Percentiles rank a stretch among this genome's conserved stretches.
phyloP scores from a whole-genome alignment of 371 early-diverging fungal genomes.

The Apophysomyces variabilis region DNA sequence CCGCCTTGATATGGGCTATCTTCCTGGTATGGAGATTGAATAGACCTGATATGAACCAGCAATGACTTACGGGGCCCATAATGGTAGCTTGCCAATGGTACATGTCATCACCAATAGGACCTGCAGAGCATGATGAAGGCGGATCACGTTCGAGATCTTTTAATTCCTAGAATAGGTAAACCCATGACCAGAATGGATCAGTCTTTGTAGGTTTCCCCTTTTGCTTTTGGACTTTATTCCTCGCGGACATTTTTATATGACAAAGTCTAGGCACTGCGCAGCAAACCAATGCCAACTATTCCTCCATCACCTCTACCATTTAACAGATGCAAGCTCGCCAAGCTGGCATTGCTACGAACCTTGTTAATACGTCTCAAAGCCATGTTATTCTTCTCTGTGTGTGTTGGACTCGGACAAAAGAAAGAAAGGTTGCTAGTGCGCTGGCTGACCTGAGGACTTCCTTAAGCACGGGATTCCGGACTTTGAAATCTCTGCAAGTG shows the following conservation, averaged over 20 bases:
- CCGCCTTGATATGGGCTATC: constrained; percentile 86
- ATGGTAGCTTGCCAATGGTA: constrained; percentile 97
- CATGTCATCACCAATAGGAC: constrained; percentile 88
- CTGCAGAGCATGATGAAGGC: constrained; percentile 93
- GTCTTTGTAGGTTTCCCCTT: not conserved
- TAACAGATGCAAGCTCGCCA: not conserved
- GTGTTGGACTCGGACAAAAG: no score
- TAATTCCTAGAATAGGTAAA: constrained; percentile 74
- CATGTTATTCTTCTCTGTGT: constrained; percentile 52
- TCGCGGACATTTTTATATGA: not conserved
- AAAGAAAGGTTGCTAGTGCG: no score
- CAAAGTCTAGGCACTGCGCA: not conserved
- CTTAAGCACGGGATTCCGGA: no score
- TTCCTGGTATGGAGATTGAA: constrained; percentile 21
- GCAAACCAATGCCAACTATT: not conserved
- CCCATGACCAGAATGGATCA: not conserved
- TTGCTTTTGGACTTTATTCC: not conserved
- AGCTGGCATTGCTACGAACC: constrained; percentile 49
- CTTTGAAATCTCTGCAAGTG: no score
- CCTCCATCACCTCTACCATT: not conserved
- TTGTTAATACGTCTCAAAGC: constrained; percentile 94
- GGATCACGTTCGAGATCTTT: constrained; percentile 96
- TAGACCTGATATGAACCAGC: not conserved
- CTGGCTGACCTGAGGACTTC: no score
- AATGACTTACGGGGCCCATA: constrained; percentile 88